Evolutionary conservation across 305 asterid species (phyloP), one percentile per base, ranked within the genome.

Genomic region (Petunia hybrid): DNA sequence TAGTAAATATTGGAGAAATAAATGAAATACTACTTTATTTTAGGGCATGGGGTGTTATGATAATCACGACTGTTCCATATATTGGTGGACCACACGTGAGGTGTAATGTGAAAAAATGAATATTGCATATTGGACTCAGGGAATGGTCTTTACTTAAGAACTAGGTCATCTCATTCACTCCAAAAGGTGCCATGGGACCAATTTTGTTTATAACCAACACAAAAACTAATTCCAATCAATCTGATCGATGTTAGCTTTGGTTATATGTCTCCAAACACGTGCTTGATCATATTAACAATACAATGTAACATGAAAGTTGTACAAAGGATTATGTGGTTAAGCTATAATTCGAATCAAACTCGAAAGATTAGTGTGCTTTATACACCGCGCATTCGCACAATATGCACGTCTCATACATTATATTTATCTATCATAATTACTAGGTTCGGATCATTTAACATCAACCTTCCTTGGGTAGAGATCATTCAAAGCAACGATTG

Each of bases 31-130:
- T n/a, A n/a, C n/a, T n/a, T n/a, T n/a, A n/a, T n/a, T n/a, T 51
- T 82, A 79, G 64, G 80, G 56, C 61, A 71, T 69, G 71, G 51
- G 76, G 82, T 81, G 79, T 68, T 78, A 83, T 53, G 80, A n/a
- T n/a, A n/a, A 78, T 80, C 69, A 81, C 79, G 62, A 77, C 55
- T 3, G 42, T 36, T 38, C 53, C 55, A n/a, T n/a, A n/a, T n/a
- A 67, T 83, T 82, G 85, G 88, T 86, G 94, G 92, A 85, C 92
- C 91, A 86, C 91, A 85, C 85, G 87, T 88, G 90, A 84, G 87
- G 81, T 85, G 89, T 68, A 83, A 83, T 42, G 55, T 40, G 85
- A n/a, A n/a, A 80, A 85, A 82, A 84, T 82, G 78, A 82, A 82
- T 63, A 62, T 22, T 22, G 61, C 22, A 7, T 13, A 76, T 13